These are phyloP conservation scores for Chenopodium album DNA, from an alignment of 148 eudicot genomes.

Conservation along the genomic window DNA sequence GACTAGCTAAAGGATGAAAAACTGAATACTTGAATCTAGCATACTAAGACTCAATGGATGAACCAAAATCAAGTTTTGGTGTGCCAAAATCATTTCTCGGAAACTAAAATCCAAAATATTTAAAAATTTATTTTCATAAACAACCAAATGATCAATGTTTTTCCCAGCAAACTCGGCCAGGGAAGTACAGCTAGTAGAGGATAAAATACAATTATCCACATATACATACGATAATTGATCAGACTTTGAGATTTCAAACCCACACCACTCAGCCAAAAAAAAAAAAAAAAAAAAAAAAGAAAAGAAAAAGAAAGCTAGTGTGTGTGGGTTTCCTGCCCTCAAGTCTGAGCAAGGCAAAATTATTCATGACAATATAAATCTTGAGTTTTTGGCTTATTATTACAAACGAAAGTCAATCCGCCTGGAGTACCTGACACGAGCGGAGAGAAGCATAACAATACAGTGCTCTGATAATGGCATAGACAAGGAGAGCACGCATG, in stretches of 20 bases:
- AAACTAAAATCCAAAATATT: background rate
- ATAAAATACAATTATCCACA: no score
- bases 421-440: background rate
- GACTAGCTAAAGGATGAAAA: no score
- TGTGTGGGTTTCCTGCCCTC: background rate
- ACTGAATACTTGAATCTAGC: no score
- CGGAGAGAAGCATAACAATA: background rate
- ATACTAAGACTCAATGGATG: no score
- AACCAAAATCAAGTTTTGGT: no score
- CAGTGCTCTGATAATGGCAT: background rate
- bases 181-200: no score
- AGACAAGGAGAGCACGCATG: background rate
- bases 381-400: background rate
- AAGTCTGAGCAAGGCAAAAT: background rate
- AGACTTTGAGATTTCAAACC: background rate
- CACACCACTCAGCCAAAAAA: background rate
- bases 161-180: background rate
- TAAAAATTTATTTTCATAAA: background rate
- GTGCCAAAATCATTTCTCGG: no score
- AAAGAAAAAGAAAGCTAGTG: no score
- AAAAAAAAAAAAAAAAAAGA: background rate
- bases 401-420: background rate
- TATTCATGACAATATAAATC: background rate
- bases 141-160: background rate
- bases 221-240: background rate